Percentiles rank a stretch among this genome's conserved stretches.
Conservation (phyloP, 1,139 yeast genomes). For the Magnusiomyces starmeri region DNA sequence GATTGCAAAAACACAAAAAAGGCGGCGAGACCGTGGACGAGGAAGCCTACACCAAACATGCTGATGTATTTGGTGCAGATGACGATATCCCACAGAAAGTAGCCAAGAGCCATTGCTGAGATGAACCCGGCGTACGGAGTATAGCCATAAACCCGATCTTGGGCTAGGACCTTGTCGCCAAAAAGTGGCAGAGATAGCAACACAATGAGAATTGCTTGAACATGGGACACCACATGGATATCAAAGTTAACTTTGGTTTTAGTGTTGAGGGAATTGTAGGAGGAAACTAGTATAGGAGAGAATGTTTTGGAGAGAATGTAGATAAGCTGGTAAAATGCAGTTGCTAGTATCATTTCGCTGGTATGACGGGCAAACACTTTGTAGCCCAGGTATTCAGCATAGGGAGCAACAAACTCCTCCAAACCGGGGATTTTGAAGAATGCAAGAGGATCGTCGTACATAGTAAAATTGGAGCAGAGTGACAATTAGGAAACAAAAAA, state of each 20-base stretch:
- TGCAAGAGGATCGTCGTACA: conserved; percentile 13
- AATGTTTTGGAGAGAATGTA: conserved; percentile 40
- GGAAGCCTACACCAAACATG: conserved; percentile 74
- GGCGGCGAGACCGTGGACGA: conserved; percentile 81
- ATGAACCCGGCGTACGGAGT: conserved; percentile 72
- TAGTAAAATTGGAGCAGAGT: neutral
- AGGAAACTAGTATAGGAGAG: conserved; percentile 40
- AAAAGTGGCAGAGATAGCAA: conserved; percentile 52
- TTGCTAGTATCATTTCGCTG: conserved; percentile 46
- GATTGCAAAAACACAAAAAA: conserved; percentile 62
- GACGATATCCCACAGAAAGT: conserved; percentile 84
- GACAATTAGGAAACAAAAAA: neutral
- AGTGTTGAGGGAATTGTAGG: conserved; percentile 36
- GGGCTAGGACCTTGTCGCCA: conserved; percentile 45
- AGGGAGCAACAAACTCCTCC: conserved; percentile 11
- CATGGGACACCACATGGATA: conserved; percentile 81
- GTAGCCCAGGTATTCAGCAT: conserved; percentile 23
- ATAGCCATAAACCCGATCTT: conserved; percentile 49
- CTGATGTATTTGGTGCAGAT: conserved; percentile 56
- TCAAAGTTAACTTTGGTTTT: conserved; percentile 66
- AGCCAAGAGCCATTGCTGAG: conserved; percentile 66
- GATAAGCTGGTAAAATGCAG: conserved; percentile 41
- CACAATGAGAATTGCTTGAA: conserved; percentile 63
- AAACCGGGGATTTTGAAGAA: conserved; percentile 14
- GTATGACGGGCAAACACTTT: conserved; percentile 38